A percentile compares a stretch with the other conserved stretches of the same genome.
Conservation (phyloP, 306 rosid species). For the Fragaria ananassa region DNA sequence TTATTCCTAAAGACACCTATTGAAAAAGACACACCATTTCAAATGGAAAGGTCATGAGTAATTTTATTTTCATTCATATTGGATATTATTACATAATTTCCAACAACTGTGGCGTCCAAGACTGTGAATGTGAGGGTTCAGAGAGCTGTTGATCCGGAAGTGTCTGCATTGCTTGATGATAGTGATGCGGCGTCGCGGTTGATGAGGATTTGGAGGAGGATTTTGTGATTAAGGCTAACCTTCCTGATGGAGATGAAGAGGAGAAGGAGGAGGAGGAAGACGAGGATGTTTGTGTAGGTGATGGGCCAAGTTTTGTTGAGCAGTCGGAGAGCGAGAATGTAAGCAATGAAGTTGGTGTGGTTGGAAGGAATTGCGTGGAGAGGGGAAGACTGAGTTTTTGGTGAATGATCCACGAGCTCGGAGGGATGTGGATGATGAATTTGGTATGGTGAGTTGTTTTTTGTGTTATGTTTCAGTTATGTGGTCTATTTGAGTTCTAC, state of each 20-base stretch:
- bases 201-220: constrained; percentile 91
- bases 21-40: too few species aligned
- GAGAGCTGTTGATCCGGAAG: constrained; percentile 84
- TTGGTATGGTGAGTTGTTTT: constrained; percentile 59
- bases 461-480: not conserved
- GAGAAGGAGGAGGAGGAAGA: constrained; percentile 21
- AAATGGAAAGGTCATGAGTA: too few species aligned
- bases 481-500: not conserved
- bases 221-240: constrained; percentile 74
- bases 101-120: constrained; percentile 73
- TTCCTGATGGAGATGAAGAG: constrained; percentile 30
- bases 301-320: constrained; percentile 15
- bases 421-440: constrained; percentile 76
- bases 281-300: constrained; percentile 13
- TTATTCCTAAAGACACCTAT: too few species aligned
- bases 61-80: too few species aligned
- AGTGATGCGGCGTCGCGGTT: constrained; percentile 56
- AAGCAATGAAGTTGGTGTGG: constrained; percentile 21
- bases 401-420: constrained; percentile 43
- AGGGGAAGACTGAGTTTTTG: constrained; percentile 6
- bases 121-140: constrained; percentile 60
- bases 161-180: constrained; percentile 77
- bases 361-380: not conserved
- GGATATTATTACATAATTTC: too few species aligned
- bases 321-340: constrained; percentile 19